Base-by-base conservation (phyloP, 768 basidiomycete species). In the Lepiota brunneoincarnata region DNA sequence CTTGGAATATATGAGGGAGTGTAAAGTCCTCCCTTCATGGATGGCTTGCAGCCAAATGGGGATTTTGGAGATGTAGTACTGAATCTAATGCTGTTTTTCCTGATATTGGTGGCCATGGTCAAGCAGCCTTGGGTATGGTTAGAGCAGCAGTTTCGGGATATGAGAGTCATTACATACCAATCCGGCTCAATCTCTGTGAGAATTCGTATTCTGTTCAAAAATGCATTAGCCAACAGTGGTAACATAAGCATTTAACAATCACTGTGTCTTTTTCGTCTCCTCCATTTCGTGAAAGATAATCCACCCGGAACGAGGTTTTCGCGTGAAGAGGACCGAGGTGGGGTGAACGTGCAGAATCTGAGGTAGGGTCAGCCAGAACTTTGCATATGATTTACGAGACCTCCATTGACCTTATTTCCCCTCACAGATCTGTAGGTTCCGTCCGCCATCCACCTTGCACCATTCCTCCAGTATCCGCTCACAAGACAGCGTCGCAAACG, bases 261-360 rank as follows among this genome's bases (percentile, higher is more conserved):
- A 91, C 91, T 91, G 95, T 38, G 85, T 86, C 65, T 94, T 97
- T 60, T 93, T 95, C 0, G 97, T 98, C 69, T 98, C 96, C 63
- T 98, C 88, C 74, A 97, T 86, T 67, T 98, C 94, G 62, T 98
- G 93, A 64, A 87, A 98, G 7, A 99, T 76, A 3, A 99, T 91
- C 92, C 93, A 98, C 6, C 91, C 91, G 1, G 89, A 88, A 20
- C 85, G 80, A 7, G 97, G 91, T 63, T 91, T 94, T 39, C 97
- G 75, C 0, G 93, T 97, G 65, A 98, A 98, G 48, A 98, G 72
- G 6, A 97, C 93, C 1, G 95, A 97, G 6, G 87, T 92, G 1
- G 97, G 96, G 67, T 98, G 96, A 3, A 93, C 88, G 70, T 94
- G 84, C 18, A 99, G 71, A 6, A 83, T 74, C 95, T 98, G 49